These are phyloP conservation scores for Heterotrichella gracilis DNA, from an alignment of 352 stramenopile species.

Conservation along the genomic window DNA sequence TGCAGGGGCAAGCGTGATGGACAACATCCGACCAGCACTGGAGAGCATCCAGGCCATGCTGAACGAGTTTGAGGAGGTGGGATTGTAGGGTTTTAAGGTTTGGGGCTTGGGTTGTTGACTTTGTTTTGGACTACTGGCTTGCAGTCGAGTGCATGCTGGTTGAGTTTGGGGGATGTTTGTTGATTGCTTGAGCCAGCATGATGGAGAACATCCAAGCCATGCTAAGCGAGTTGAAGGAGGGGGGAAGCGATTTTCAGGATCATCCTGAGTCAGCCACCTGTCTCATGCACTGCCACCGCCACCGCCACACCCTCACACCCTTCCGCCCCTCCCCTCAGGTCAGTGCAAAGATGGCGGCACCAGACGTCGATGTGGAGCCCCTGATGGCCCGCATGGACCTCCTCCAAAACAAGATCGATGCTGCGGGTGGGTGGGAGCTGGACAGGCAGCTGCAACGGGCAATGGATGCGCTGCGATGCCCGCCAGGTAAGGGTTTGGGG, in stretches of 20 bases:
- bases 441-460: constrained; percentile 14
- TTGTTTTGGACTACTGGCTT: constrained; percentile 15
- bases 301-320: background rate
- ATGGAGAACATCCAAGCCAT: constrained; percentile 14
- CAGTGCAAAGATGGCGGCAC: too few relatives aligned
- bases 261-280: background rate
- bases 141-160: background rate
- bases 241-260: too few relatives aligned
- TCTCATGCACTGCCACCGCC: background rate
- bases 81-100: background rate
- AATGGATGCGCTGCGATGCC: constrained; percentile 14
- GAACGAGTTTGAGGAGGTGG: constrained; percentile 17
- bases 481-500: too few relatives aligned
- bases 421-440: constrained; percentile 11
- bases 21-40: constrained; percentile 14
- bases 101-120: constrained; percentile 15
- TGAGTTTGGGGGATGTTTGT: too few relatives aligned
- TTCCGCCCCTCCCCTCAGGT: background rate
- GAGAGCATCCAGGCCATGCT: constrained; percentile 14
- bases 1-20: background rate
- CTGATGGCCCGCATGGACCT: constrained; percentile 16
- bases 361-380: background rate
- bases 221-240: constrained; percentile 16
- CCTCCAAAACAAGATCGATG: constrained; percentile 14
- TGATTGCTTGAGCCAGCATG: constrained; percentile 5